Conservation (phyloP, 257 asterid species). For the Anisodus tanguticus region DNA sequence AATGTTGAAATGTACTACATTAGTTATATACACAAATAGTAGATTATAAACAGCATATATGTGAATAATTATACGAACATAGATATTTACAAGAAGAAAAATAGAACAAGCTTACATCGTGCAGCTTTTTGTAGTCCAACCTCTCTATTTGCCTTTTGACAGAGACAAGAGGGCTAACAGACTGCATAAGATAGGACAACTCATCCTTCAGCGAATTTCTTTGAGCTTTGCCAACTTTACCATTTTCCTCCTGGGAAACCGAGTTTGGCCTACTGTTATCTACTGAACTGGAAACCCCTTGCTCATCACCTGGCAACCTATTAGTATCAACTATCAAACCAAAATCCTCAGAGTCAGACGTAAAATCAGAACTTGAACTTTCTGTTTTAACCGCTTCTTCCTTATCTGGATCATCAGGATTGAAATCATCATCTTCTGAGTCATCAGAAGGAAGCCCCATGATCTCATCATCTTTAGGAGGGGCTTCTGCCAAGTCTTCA, state of each 20-base stretch:
- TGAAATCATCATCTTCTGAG: constrained; percentile 91
- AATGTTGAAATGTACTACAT: neutral
- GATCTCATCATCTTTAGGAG: constrained; percentile 45
- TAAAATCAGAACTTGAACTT: constrained; percentile 83
- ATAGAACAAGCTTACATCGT: constrained; percentile 69
- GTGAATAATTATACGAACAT: neutral
- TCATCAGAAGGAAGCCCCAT: constrained; percentile 82
- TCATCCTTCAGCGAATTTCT: constrained; percentile 57
- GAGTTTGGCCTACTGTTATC: constrained; percentile 28
- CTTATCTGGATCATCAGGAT: constrained; percentile 60
- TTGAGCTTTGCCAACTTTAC: constrained; percentile 42
- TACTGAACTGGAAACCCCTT: constrained; percentile 35
- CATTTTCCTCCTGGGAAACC: constrained; percentile 38
- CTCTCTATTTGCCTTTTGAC: constrained; percentile 69
- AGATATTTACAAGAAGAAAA: neutral
- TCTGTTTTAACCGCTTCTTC: constrained; percentile 52
- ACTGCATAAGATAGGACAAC: constrained; percentile 60
- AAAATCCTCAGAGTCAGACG: constrained; percentile 93
- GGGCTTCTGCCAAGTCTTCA: constrained; percentile 43
- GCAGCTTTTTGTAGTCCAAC: constrained; percentile 82
- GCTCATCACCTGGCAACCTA: constrained; percentile 41
- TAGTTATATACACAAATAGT: neutral
- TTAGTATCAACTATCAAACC: constrained; percentile 59
- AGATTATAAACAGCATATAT: neutral
- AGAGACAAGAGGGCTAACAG: constrained; percentile 52